A percentile compares a stretch with the other conserved stretches of the same genome.
These are phyloP conservation scores for Boletus fagicola DNA, from an alignment of 768 basidiomycete genomes.

Conservation along the genomic window DNA sequence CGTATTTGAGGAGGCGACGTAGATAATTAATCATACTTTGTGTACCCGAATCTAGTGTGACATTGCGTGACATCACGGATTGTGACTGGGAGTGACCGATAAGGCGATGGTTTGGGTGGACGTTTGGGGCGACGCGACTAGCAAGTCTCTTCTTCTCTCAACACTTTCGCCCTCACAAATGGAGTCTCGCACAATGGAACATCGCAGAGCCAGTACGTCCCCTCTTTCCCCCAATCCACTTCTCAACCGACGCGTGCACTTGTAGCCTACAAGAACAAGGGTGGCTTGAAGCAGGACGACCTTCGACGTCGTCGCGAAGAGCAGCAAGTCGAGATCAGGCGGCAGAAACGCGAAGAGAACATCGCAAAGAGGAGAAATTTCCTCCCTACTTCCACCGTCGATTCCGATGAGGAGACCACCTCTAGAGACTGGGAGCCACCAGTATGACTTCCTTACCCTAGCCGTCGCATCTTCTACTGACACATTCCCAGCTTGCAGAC, in stretches of 20 bases:
- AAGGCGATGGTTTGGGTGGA: constrained; percentile 15
- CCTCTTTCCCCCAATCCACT: constrained; percentile 7
- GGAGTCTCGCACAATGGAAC: constrained; percentile 71
- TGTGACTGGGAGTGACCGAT: constrained; percentile 28
- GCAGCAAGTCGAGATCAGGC: constrained; percentile 97
- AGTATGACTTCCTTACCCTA: constrained; percentile 39
- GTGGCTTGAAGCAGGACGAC: constrained; percentile 86
- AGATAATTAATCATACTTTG: background rate
- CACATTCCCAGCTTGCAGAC: constrained; percentile 60
- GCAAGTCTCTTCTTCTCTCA: constrained; percentile 1
- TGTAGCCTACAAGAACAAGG: constrained; percentile 88
- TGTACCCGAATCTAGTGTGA: constrained; percentile 5
- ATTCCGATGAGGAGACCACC: constrained; percentile 90
- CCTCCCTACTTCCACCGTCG: constrained; percentile 65
- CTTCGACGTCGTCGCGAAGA: constrained; percentile 96
- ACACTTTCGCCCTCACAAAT: constrained; percentile 22
- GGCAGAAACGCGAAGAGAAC: constrained; percentile 98
- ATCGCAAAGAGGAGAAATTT: constrained; percentile 97
- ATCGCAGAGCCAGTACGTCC: constrained; percentile 66
- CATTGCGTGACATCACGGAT: constrained; percentile 16
- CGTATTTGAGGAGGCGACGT: constrained; percentile 61
- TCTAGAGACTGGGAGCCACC: constrained; percentile 73
- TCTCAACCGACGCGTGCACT: constrained; percentile 39
- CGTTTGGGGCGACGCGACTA: constrained; percentile 19
- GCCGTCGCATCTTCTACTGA: constrained; percentile 8